Conservation (phyloP, 2,329 filamentous ascomycete genomes). For the Diaporthe eres region DNA sequence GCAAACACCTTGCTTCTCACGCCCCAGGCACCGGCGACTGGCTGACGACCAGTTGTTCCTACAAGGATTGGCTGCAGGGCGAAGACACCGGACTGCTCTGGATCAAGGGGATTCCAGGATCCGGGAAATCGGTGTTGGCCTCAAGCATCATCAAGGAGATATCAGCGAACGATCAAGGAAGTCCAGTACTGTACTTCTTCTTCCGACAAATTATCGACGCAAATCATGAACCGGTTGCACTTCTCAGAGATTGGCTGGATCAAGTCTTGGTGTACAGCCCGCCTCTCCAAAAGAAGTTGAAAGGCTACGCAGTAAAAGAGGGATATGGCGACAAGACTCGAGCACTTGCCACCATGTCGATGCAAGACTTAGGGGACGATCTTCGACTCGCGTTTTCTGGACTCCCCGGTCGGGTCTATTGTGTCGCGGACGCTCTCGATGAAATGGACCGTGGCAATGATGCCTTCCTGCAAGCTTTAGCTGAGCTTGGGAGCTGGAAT, state of each 20-base stretch:
- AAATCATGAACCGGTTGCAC: background rate
- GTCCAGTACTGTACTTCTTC: background rate
- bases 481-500: background rate
- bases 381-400: background rate
- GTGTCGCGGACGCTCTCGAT: background rate
- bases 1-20: background rate
- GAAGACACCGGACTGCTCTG: background rate
- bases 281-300: background rate
- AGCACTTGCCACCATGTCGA: background rate
- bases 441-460: background rate
- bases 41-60: background rate
- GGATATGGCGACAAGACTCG: background rate
- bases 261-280: background rate
- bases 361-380: background rate
- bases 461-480: constrained; percentile 1
- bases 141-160: background rate
- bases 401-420: background rate
- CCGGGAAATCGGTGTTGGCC: background rate
- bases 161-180: background rate
- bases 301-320: background rate
- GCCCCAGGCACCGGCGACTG: background rate
- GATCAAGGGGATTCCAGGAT: constrained; percentile 1
- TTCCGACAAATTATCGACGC: background rate
- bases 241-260: background rate
- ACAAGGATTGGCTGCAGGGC: background rate